Evolutionary conservation across 805 yeast genomes (phyloP), one percentile per base, ranked within the genome.

Genomic region (Lipomyces lipofer): DNA sequence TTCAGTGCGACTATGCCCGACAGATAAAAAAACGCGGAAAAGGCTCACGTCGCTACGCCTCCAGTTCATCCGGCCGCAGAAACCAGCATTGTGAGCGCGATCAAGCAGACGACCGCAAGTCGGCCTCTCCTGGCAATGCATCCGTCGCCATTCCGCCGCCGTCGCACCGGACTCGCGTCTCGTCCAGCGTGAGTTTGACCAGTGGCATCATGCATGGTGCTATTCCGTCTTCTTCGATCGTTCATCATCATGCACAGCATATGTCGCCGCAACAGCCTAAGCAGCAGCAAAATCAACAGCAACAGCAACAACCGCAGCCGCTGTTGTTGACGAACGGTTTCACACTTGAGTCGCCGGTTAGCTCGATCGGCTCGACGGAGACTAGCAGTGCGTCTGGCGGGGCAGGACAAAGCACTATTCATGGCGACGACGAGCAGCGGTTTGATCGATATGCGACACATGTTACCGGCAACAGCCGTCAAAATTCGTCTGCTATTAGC

Each of bases 21-120:
- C 66, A 71, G 45, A 77, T 75, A 54, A 75, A 70, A 59, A 75
- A 75, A 59, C 64, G 81, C 49, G 81, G 81, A 7, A 67, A 80
- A 52, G 80, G 80, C 1, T 54, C 63, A 2, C 57, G 50, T 13
- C 25, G 54, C 22, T 56, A 56, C 43, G 57, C 66, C 6, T 57
- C 64, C 36, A 44, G 43, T 43, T 27, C 63, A 15, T 44, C 51
- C 25, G 45, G 48, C 4, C 25, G 36, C 40, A 19, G 49, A 38
- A 39, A 36, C 40, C 53, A 12, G 15, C 51, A 21, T 19, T 10
- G 21, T 19, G 13, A 19, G 8, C 24, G 9, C 22, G 15, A 36
- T 7, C 24, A 15, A n/a, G 12, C 24, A 13, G 40, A 36, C 17
- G 40, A 36, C 15, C 40, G 40, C n/a, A 8, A 12, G 22, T 36